Percentiles rank a stretch among this genome's conserved stretches.
Conservation (phyloP, 2,329 filamentous ascomycete species). For the Ceratocystis colombiana region DNA sequence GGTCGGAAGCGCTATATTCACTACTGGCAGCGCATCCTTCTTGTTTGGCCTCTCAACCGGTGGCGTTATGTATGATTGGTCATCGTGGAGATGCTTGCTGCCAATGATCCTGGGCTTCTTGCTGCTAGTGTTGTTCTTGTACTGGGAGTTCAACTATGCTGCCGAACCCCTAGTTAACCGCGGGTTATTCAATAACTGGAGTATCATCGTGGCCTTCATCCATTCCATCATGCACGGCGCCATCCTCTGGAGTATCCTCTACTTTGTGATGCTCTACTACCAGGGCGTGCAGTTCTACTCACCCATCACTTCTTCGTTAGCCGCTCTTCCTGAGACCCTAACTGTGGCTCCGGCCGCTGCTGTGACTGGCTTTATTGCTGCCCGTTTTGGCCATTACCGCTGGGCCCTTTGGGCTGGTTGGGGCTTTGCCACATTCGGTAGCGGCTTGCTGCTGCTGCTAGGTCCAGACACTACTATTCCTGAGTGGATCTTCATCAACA, state of each 20-base stretch:
- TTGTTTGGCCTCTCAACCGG: slow-evolving; percentile 43
- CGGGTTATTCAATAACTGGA: slow-evolving; percentile 40
- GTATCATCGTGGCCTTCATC: slow-evolving; percentile 40
- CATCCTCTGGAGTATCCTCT: slow-evolving; percentile 45
- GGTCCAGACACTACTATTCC: slow-evolving; percentile 40
- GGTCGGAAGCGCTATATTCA: slow-evolving; percentile 51
- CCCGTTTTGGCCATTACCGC: slow-evolving; percentile 49
- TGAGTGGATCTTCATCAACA: slow-evolving; percentile 51
- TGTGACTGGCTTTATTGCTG: slow-evolving; percentile 45
- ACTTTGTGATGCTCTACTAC: slow-evolving; percentile 44
- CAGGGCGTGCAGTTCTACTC: slow-evolving; percentile 44
- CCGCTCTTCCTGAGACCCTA: slow-evolving; percentile 49
- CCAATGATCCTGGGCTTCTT: slow-evolving; percentile 48
- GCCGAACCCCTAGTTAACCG: slow-evolving; percentile 42
- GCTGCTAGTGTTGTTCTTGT: slow-evolving; percentile 43
- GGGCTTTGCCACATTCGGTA: slow-evolving; percentile 47
- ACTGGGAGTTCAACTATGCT: slow-evolving; percentile 45
- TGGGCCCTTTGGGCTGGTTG: slow-evolving; percentile 54
- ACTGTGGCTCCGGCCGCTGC: slow-evolving; percentile 54
- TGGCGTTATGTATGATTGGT: slow-evolving; percentile 56
- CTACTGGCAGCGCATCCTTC: slow-evolving; percentile 45
- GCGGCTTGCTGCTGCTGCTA: slow-evolving; percentile 46
- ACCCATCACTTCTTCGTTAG: slow-evolving; percentile 46
- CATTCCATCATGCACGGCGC: slow-evolving; percentile 50
- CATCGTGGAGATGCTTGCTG: slow-evolving; percentile 50